A percentile compares a stretch with the other conserved stretches of the same genome.
These are phyloP conservation scores for Pyrenophora graminea DNA, from an alignment of 2,329 filamentous ascomycete genomes.

Conservation along the genomic window DNA sequence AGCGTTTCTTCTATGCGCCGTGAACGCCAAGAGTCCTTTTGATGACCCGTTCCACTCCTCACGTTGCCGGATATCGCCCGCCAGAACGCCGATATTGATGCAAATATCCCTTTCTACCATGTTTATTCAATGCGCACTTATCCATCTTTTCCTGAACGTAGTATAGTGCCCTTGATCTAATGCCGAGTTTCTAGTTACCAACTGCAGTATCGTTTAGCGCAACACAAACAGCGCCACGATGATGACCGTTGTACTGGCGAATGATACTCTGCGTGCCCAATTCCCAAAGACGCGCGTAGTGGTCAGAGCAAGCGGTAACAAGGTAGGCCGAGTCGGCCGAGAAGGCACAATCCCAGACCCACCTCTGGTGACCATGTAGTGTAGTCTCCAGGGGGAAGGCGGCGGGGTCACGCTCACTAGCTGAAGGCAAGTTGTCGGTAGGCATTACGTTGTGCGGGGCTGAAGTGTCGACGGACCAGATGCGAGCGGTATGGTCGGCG, in stretches of 20 bases:
- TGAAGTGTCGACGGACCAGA: slow-evolving; percentile 80
- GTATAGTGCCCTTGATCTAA: neutral
- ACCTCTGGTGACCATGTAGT: slow-evolving; percentile 86
- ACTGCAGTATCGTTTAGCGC: slow-evolving; percentile 75
- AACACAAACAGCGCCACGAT: slow-evolving; percentile 88
- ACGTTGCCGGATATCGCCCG: neutral
- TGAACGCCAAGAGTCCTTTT: neutral
- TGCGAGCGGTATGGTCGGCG: slow-evolving; percentile 91
- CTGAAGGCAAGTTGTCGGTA: slow-evolving; percentile 37
- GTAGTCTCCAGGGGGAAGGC: slow-evolving; percentile 83
- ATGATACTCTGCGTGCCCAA: slow-evolving; percentile 85
- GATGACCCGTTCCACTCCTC: neutral
- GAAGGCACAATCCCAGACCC: slow-evolving; percentile 98
- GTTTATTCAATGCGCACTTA: neutral
- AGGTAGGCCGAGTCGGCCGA: slow-evolving; percentile 91
- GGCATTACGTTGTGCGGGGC: slow-evolving; percentile 43
- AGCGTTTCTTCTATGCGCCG: neutral
- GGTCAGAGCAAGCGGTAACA: slow-evolving; percentile 90
- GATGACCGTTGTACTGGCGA: slow-evolving; percentile 92
- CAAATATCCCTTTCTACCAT: neutral
- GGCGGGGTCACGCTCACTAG: slow-evolving; percentile 51
- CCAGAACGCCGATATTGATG: slow-evolving; percentile 17
- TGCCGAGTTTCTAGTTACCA: slow-evolving; percentile 28
- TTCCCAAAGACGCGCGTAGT: slow-evolving; percentile 92
- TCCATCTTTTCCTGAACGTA: too few species aligned